Evolutionary conservation across 768 basidiomycete species (phyloP).

Genomic region (Dioszegia aurantiaca): DNA sequence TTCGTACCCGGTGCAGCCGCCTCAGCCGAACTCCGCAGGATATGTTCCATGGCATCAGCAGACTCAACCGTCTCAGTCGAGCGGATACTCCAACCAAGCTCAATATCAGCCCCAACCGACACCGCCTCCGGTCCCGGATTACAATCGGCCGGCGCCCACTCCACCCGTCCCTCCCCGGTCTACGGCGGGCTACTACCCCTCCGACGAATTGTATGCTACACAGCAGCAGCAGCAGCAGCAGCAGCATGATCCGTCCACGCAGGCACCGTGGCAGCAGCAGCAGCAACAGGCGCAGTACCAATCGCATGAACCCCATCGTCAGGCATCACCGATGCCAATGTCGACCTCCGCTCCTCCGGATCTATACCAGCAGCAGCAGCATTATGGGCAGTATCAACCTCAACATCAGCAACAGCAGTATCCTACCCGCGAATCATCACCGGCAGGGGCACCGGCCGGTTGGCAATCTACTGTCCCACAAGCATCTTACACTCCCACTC

Average conservation of each 20-base stretch:
- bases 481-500: slow-evolving; percentile 3
- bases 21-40: slow-evolving; percentile 15
- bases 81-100: slow-evolving; percentile 1
- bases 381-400: not conserved
- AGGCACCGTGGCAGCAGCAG: slow-evolving; percentile 19
- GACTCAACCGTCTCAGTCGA: slow-evolving; percentile 27
- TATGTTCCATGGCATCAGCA: slow-evolving; percentile 49
- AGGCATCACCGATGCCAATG: slow-evolving; percentile 4
- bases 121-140: slow-evolving; percentile 25
- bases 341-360: slow-evolving; percentile 4
- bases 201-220: slow-evolving; percentile 41
- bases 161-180: slow-evolving; percentile 31
- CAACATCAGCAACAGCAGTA: slow-evolving; percentile 1
- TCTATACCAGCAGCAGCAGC: slow-evolving; percentile 5
- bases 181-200: slow-evolving; percentile 42
- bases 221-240: slow-evolving; percentile 22
- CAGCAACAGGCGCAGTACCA: slow-evolving; percentile 17
- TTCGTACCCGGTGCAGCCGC: slow-evolving; percentile 2
- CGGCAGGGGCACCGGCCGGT: slow-evolving; percentile 7
- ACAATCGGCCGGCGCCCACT: slow-evolving; percentile 20
- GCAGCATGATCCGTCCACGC: not conserved
- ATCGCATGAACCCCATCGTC: slow-evolving; percentile 5
- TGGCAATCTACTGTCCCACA: slow-evolving; percentile 18
- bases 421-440: not conserved
- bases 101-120: slow-evolving; percentile 11